Base-by-base conservation (phyloP, 2,329 filamentous ascomycete species). In the Remersonia thermophila region DNA sequence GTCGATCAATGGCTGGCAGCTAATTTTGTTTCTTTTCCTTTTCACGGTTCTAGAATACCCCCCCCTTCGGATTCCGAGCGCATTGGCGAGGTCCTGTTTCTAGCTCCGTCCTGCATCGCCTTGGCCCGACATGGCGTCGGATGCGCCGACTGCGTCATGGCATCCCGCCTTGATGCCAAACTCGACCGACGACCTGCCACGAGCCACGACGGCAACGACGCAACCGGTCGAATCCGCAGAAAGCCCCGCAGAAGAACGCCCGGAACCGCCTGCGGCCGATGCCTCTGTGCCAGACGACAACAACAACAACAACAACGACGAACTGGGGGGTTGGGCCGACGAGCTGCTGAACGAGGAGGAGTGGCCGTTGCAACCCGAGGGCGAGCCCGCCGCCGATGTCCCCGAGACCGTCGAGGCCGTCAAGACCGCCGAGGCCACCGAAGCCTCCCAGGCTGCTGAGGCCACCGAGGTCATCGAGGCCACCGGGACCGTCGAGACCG, bases 141-240 rank as follows among this genome's bases (percentile, higher is more conserved):
- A 62, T 52, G 55, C 57, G 42, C 53, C 59, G 30, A 57, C 52
- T 47, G 56, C 61, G 43, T 59, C 64, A 39, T 70, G 66, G 66
- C 59, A 71, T 56, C 66, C 67, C 38, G 66, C 68, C 32, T 55
- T 64, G 50, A 67, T 65, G 65, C 66, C 67, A 41, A 59, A 69
- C 48, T 51, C 55, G 38, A 37, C 42, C 28, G 46, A 50, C 35
- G 48, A 50, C 26, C 27, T 46, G 13, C 25, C 43, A 26, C 40
- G n/a, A 12, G 41, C 9, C 13, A 9, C 20, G 5, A 23, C 20
- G 20, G 9, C 20, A 5, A 23, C 20, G 20, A 23, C 20, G 20
- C 32, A 16, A 12, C 30, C 35, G 7, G 27, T 37, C 25, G 37
- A 35, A 11, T 15, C 30, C 20, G 15, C 39, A 27, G 14, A 38